Conservation (phyloP, 306 rosid species). For the Castanea mollissima region DNA sequence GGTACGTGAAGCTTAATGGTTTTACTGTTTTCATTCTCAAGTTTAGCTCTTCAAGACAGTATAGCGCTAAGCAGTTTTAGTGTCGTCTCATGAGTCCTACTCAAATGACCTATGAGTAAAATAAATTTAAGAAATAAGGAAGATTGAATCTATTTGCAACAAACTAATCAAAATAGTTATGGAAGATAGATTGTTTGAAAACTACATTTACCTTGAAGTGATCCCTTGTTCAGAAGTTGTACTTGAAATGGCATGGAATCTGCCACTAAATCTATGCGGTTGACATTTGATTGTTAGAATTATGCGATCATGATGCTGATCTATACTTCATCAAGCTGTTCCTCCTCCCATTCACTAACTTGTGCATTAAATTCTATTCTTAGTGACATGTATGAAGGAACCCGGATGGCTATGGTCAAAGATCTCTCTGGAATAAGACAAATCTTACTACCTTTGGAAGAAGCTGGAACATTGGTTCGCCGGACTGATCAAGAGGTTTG, state of each 20-base stretch:
- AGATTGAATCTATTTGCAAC: neutral
- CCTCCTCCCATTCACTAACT: slow-evolving; percentile 13
- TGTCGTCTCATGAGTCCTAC: neutral
- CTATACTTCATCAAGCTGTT: neutral
- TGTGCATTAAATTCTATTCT: slow-evolving; percentile 15
- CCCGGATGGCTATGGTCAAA: slow-evolving; percentile 68
- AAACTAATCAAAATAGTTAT: neutral
- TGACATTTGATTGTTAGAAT: neutral
- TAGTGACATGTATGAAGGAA: slow-evolving; percentile 96
- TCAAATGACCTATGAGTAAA: neutral
- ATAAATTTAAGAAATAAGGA: neutral
- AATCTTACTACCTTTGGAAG: slow-evolving; percentile 74
- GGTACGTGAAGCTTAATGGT: neutral
- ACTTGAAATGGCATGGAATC: neutral
- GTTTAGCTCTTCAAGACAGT: neutral
- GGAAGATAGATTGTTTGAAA: neutral
- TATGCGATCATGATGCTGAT: neutral
- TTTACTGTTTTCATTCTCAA: neutral
- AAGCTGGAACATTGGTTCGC: slow-evolving; percentile 69
- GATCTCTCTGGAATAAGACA: slow-evolving; percentile 75
- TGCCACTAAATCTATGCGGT: neutral
- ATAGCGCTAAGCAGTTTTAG: neutral
- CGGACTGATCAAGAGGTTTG: slow-evolving; percentile 84
- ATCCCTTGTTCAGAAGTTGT: neutral
- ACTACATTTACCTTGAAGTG: neutral